Evolutionary conservation across 1,284 basidiomycete genomes (phyloP), one percentile per base, ranked within the genome.

Genomic region (Rugosomyces carneus): DNA sequence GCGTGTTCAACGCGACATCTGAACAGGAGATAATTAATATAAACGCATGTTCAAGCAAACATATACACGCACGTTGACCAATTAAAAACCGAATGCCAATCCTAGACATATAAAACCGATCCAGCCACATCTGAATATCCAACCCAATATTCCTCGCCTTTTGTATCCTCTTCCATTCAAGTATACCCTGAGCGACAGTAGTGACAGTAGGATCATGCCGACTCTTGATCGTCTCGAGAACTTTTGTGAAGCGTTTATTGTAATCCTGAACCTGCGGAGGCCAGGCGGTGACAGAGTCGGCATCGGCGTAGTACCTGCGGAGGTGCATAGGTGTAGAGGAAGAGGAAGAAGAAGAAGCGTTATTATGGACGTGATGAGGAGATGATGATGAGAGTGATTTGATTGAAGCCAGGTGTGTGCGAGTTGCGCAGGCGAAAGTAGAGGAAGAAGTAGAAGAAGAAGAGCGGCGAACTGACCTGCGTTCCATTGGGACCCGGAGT

Each of bases 151-250:
- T 70, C 40, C 70, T 67, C 5, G 77, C 72, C 37, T 76, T 79
- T 59, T 71, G 72, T 46, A 63, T 70, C n/a, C 76, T 71, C 56
- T 89, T 87, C 83, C 85, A 89, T 60, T 89, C 86, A 38, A 88
- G 67, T 5, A 89, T 82, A 45, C 86, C 96, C 65, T 97, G 94
- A 0, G 92, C 93, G 41, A 98, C 88, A 5, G 94, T 97, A 1
- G 95, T 96, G 6, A 99, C 96, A 0, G 96, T 98, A 0, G 94
- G 94, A 62, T 99, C 95, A 67, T 99, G 96, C 21, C 96, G 75
- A 53, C 78, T 82, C 70, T 99, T 99, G 72, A 99, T 96, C 35
- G 80, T 74, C 48, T 96, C 88, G 3, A 99, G 76, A 10, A 84
- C 69, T 53, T 84, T 84, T 1, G 96, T 99, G 67, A 99, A 98